phyloP scores from a whole-genome alignment of 768 basidiomycete genomes.

The Termitomyces eurrhizus region DNA sequence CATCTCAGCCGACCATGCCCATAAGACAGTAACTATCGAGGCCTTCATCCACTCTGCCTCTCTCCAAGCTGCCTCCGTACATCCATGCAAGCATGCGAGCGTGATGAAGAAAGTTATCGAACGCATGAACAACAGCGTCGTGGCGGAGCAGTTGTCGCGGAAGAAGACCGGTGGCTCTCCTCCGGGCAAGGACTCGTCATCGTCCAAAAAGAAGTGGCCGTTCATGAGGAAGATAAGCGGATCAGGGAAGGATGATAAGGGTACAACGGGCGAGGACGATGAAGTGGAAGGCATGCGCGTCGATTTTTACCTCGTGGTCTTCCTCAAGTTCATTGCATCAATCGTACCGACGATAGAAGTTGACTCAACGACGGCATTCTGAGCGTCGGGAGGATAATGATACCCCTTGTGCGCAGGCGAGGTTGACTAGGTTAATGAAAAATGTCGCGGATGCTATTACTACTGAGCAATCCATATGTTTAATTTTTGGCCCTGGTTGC shows the following conservation, averaged over 20 bases:
- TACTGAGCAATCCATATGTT: background rate
- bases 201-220: conserved; percentile 77
- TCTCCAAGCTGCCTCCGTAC: conserved; percentile 87
- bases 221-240: conserved; percentile 74
- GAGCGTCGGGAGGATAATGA: conserved; percentile 15
- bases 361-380: conserved; percentile 82
- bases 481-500: too few relatives aligned
- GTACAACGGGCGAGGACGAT: conserved; percentile 50
- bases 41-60: conserved; percentile 91
- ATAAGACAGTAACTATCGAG: conserved; percentile 99
- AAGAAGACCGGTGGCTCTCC: conserved; percentile 39
- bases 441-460: background rate
- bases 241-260: conserved; percentile 50
- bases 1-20: conserved; percentile 93
- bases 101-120: conserved; percentile 99
- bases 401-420: conserved; percentile 15
- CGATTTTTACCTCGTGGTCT: conserved; percentile 96
- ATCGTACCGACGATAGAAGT: conserved; percentile 99
- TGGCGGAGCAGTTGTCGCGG: conserved; percentile 75
- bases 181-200: conserved; percentile 37
- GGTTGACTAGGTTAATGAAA: conserved; percentile 2
- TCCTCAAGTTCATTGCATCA: conserved; percentile 98
- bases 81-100: conserved; percentile 97
- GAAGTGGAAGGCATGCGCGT: conserved; percentile 90
- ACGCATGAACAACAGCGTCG: conserved; percentile 89